Evolutionary conservation across 495 filamentous ascomycete genomes (phyloP), one percentile per base, ranked within the genome.

Genomic region (Entonaema liquescens): DNA sequence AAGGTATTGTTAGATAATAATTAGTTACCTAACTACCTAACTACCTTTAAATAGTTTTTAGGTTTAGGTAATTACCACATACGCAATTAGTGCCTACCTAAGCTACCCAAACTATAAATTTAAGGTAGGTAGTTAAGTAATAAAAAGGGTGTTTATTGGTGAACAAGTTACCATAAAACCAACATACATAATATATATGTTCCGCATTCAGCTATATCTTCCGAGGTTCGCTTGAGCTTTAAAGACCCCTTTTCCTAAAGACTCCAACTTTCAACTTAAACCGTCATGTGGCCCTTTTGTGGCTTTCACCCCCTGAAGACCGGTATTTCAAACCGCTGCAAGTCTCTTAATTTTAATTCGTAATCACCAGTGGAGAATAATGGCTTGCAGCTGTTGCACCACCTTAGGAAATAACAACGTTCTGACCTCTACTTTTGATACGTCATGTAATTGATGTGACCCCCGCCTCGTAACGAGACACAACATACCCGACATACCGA

Each of bases 401-500:
- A 23, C 42, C 21, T 47, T 9, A 47, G 42, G 42, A 47, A 47
- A 47, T 21, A 21, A 47, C 42, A 23, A 21, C 9, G 15, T 47
- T 21, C 42, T 23, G 19, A 23, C 42, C 42, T 23, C 19, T 8
- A 3, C 5, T 21, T 21, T 47, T 47, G 42, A 23, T 47, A 23
- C 42, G 42, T 47, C 42, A 47, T 47, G 42, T 47, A 47, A 47
- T 47, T 21, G 42, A 47, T 47, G 42, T 47, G 9, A 47, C 42
- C 42, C 42, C 42, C 19, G 42, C 42, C 42, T 47, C 42, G 42
- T 47, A 47, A 47, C 42, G 42, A 47, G 17, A 47, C 42, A 47
- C 42, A 47, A 47, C 42, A 47, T 47, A 9, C 8, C 2, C 8
- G 8, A 19, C 8, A 21, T 47, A 47, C 42, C 19, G 42, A 23